Percentiles rank a stretch among this genome's conserved stretches.
Evolutionary conservation across 495 filamentous ascomycete species (phyloP).

Genomic region (Aspergillus nanangensis): DNA sequence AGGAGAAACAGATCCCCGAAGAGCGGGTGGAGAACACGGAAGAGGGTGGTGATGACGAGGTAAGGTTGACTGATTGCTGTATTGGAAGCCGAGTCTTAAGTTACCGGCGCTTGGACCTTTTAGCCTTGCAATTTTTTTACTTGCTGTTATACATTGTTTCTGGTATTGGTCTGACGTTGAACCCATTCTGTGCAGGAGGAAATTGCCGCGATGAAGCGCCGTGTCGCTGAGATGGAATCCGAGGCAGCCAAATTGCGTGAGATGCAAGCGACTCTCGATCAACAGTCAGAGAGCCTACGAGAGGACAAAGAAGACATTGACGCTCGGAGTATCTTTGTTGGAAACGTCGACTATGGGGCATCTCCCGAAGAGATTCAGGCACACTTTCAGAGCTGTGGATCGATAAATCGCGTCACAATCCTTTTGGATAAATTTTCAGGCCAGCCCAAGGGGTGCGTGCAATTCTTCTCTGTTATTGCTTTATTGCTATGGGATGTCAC

Average conservation of each 20-base stretch:
- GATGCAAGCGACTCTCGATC: constrained; percentile 89
- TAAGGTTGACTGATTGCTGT: no score
- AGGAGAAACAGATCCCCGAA: constrained; percentile 35
- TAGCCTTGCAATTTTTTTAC: constrained; percentile 1
- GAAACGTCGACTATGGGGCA: constrained; percentile 97
- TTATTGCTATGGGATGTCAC: no score
- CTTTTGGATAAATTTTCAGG: constrained; percentile 96
- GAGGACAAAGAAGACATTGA: constrained; percentile 97
- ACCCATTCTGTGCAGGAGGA: constrained; percentile 60
- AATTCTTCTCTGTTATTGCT: neutral
- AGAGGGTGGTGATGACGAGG: constrained; percentile 43
- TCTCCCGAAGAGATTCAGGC: constrained; percentile 98
- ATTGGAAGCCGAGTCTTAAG: neutral
- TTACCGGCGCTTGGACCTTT: no score
- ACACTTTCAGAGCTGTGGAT: constrained; percentile 96
- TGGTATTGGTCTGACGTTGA: neutral
- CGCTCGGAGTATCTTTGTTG: constrained; percentile 93
- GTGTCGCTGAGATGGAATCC: constrained; percentile 98
- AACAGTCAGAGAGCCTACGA: constrained; percentile 72
- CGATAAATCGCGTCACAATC: constrained; percentile 98
- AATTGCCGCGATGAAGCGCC: constrained; percentile 95
- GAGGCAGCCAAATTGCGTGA: constrained; percentile 93
- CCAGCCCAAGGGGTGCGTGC: constrained; percentile 92
- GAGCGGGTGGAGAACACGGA: constrained; percentile 35
- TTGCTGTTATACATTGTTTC: neutral